Percentiles rank a stretch among this genome's conserved stretches.
Evolutionary conservation across 2,329 filamentous ascomycete genomes (phyloP).

Genomic region (Diaporthe longicolla): DNA sequence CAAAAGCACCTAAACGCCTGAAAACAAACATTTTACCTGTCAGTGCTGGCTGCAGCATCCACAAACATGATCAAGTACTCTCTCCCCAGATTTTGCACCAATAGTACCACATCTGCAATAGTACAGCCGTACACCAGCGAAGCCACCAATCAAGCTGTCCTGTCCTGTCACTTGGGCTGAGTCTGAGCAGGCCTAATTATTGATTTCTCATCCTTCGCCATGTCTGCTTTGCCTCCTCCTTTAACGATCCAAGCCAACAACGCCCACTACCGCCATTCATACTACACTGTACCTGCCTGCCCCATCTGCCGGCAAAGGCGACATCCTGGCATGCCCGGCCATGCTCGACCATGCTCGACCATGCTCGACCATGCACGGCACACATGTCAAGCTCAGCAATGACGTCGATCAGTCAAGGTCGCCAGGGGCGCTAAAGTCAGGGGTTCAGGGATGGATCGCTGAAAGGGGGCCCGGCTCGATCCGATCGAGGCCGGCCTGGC

Average conservation of each 20-base stretch:
- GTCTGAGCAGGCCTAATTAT: not conserved
- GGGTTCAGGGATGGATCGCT: conserved; percentile 38
- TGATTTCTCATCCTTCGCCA: conserved; percentile 14
- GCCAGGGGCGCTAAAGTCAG: conserved; percentile 38
- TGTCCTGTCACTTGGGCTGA: not conserved
- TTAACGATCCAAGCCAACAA: not conserved
- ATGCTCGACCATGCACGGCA: not conserved
- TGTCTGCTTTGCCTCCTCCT: conserved; percentile 18
- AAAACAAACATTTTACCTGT: not conserved
- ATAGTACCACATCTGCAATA: not conserved
- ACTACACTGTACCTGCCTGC: not conserved
- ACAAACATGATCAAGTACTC: conserved; percentile 10
- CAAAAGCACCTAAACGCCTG: conserved; percentile 2
- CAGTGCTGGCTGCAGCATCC: no score
- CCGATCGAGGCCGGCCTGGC: conserved; percentile 27
- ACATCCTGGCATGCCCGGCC: not conserved
- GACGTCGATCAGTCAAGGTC: conserved; percentile 35
- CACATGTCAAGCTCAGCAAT: conserved; percentile 15
- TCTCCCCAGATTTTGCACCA: not conserved
- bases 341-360: not conserved
- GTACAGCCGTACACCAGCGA: not conserved
- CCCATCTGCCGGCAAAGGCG: conserved; percentile 8
- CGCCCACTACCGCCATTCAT: not conserved
- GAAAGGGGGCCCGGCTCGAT: conserved; percentile 38
- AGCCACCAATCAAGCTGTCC: not conserved